Evolutionary conservation across 176 grass and related monocot species (phyloP), one percentile per base, ranked within the genome.

Genomic region (Dendrocalamus sinicus): DNA sequence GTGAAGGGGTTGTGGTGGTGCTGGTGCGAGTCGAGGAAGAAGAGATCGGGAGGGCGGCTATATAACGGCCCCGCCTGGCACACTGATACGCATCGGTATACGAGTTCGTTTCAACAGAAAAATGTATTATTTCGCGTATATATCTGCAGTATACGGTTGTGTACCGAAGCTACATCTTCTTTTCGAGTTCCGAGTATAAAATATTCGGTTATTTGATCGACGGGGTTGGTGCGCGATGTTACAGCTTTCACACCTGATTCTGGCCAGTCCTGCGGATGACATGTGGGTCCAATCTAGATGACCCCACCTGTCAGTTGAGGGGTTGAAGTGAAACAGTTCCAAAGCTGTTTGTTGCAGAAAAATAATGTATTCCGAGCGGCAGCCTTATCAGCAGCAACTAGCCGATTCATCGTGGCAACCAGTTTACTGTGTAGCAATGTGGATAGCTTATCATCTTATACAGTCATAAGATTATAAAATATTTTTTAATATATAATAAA

Each of bases 281-380:
- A 22, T 0, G 15, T 4, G 79, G 84, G 66, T 0, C 58, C 47
- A 0, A 0, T 0, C 0, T 0, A 0, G 0, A 0, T 0, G 7
- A 48, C 35, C 1, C 67, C 26, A 39, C 0, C 0, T 6, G 72
- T 50, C 84, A 58, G 37, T 0, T 0, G 1, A 16, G 0, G 0
- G 51, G 17, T 4, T 2, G 0, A 2, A 4, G 0, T 1, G 3
- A 7, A 1, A 7, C 8, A 12, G 2, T 26, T 2, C 24, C 3
- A 6, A 0, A 3, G 7, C 0, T 30, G 9, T 66, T 39, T 57
- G 64, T 65, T n/a, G 67, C 10, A 4, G 32, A 66, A 53, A 0
- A 48, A 76, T n/a, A 37, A 55, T 62, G 6, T 40, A 47, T 72
- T 55, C 37, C 0, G 19, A 12, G 48, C 20, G 8, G 79, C 67